Conservation (phyloP, 768 basidiomycete species). For the Multifurca ochricompacta region DNA sequence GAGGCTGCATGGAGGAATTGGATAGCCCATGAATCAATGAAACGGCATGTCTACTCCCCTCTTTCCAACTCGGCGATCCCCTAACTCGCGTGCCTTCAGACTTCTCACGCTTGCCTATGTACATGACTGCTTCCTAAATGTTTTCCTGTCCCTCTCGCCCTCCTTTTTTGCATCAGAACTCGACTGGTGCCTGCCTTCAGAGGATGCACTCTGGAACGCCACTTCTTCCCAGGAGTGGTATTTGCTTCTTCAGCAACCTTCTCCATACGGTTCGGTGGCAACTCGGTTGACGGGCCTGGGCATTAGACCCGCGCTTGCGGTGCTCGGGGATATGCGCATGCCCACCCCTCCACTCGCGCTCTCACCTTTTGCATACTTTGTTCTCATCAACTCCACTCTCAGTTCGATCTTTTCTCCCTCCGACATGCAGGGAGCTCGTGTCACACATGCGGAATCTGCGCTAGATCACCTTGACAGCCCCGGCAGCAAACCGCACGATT, state of each 20-base stretch:
- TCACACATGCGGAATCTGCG: background rate
- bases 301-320: slow-evolving; percentile 13
- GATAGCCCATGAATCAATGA: slow-evolving; percentile 43
- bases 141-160: slow-evolving; percentile 40
- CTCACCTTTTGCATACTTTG: slow-evolving; percentile 21
- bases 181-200: slow-evolving; percentile 41
- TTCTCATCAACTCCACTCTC: slow-evolving; percentile 24
- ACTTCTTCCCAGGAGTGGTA: slow-evolving; percentile 40
- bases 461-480: background rate
- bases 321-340: slow-evolving; percentile 16
- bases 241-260: slow-evolving; percentile 32
- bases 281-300: slow-evolving; percentile 14
- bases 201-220: slow-evolving; percentile 43
- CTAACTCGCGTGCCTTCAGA: slow-evolving; percentile 6
- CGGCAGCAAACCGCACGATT: slow-evolving; percentile 17
- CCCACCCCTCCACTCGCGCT: slow-evolving; percentile 1
- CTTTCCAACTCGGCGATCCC: background rate
- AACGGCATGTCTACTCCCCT: slow-evolving; percentile 33
- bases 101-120: slow-evolving; percentile 35
- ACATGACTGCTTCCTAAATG: slow-evolving; percentile 43
- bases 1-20: slow-evolving; percentile 44
- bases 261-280: slow-evolving; percentile 21
- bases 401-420: slow-evolving; percentile 13
- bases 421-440: background rate
- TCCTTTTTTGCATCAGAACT: slow-evolving; percentile 40